Evolutionary conservation across 495 filamentous ascomycete species (phyloP), one percentile per base, ranked within the genome.

Genomic region (Penicillium mononematosum): DNA sequence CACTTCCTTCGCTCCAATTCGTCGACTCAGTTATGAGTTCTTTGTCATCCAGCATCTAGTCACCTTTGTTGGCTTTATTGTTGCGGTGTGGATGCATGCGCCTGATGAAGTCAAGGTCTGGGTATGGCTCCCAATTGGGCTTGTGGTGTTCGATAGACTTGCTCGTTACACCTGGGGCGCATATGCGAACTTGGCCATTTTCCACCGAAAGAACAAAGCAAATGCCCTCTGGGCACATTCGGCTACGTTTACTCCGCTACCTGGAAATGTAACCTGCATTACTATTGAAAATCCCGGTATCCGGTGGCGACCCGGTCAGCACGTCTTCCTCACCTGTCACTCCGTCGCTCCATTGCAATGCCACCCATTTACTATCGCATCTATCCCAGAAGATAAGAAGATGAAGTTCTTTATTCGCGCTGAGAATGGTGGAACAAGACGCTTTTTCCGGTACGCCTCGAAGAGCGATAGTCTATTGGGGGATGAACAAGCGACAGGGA

Each of bases 351-450:
- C 83, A 0, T 64, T 91, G 4, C 88, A 95, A 67, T 83, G 82
- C 1, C 91, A 96, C 53, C 91, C 91, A 0, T 94, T 92, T 66
- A 93, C 90, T 7, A 90, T 95, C 55, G 81, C 85, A 24, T 83
- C 82, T 1, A 69, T 85, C 9, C 82, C 85, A 0, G 70, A 66
- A 1, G 82, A 85, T 45, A 74, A 78, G 8, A 75, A 76, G 45
- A 77, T 94, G 58, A 88, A 91, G 58, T 83, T 95, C 38, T 76
- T 90, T 19, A 78, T 94, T 10, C 84, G 87, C 45, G 82, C 87
- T 2, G 85, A 91, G 58, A 75, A 76, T 38, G 90, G 91, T 4
- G 87, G 88, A 45, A 92, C 91, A 1, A 77, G 75, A 36, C 77
- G 83, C 0, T 80, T 94, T 46, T 84, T 87, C 69, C 65, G 76